Evolutionary conservation across 345 rosid genomes (phyloP).

Genomic region (Bruguiera gymnorhiza): DNA sequence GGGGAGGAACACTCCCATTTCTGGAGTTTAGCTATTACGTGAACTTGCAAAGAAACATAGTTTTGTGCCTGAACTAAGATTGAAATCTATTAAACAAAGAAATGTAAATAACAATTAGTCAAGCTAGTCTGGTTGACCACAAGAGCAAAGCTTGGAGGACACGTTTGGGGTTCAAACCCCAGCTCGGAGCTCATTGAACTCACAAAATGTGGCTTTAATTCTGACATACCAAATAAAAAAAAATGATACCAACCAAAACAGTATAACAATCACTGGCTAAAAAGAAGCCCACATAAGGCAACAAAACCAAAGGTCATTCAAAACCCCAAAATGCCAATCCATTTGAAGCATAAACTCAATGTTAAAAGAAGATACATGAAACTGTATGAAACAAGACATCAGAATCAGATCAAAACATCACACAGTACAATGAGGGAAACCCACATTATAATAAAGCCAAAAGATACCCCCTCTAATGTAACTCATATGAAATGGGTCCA

Average conservation of each 20-base stretch:
- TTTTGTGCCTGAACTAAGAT: not conserved
- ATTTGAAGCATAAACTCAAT: not conserved
- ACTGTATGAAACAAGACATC: not conserved
- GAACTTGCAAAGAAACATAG: slow-evolving; percentile 7
- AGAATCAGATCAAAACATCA: not conserved
- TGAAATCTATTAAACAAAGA: too few relatives aligned
- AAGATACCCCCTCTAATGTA: slow-evolving; percentile 2
- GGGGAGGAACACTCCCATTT: slow-evolving; percentile 7
- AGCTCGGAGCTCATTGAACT: too few relatives aligned
- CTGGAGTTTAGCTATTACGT: too few relatives aligned
- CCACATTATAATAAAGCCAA: slow-evolving; percentile 8
- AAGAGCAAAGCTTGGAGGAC: too few relatives aligned
- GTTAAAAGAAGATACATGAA: not conserved
- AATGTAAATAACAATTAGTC: too few relatives aligned
- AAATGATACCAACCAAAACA: not conserved
- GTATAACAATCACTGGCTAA: not conserved
- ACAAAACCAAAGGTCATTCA: not conserved
- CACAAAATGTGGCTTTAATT: too few relatives aligned
- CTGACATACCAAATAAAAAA: too few relatives aligned
- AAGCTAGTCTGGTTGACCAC: too few relatives aligned
- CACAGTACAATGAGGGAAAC: not conserved
- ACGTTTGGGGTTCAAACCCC: too few relatives aligned
- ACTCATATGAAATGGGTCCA: slow-evolving; percentile 24
- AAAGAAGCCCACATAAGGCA: not conserved
- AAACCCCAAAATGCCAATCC: not conserved